phyloP scores from a whole-genome alignment of 208 protist genomes.

The Angomonas deanei region DNA sequence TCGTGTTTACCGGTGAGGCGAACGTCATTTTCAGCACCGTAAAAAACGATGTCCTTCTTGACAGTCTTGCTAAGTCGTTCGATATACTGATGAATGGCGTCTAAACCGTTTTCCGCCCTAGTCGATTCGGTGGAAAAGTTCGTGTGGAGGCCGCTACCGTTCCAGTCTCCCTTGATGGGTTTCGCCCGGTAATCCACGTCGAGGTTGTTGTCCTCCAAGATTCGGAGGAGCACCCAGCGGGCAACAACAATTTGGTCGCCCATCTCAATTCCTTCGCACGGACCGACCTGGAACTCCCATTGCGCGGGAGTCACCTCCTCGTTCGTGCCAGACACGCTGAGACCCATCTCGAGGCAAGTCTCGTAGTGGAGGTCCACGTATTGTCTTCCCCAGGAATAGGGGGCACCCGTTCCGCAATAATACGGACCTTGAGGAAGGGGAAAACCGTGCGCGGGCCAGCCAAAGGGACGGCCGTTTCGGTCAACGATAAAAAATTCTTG shows the following conservation, averaged over 20 bases:
- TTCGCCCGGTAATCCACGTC: conserved; percentile 89
- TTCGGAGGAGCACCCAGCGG: conserved; percentile 88
- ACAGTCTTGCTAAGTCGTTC: conserved; percentile 65
- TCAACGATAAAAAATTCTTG: conserved; percentile 76
- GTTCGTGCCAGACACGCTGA: conserved; percentile 92
- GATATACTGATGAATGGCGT: conserved; percentile 73
- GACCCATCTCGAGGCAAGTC: conserved; percentile 74
- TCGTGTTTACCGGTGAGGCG: conserved; percentile 86
- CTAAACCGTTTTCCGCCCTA: conserved; percentile 63
- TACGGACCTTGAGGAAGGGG: conserved; percentile 95
- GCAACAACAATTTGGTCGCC: conserved; percentile 94
- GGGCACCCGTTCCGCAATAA: conserved; percentile 91
- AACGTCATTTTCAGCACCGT: conserved; percentile 82
- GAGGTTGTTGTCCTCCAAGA: conserved; percentile 64
- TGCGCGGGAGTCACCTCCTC: conserved; percentile 96
- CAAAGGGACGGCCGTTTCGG: conserved; percentile 51
- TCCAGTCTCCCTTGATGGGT: conserved; percentile 96
- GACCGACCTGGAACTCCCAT: conserved; percentile 97
- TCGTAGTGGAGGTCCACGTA: conserved; percentile 81
- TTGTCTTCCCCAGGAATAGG: conserved; percentile 79
- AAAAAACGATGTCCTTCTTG: conserved; percentile 80
- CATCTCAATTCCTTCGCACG: conserved; percentile 83
- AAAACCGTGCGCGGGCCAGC: conserved; percentile 89
- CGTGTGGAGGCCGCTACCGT: conserved; percentile 96
- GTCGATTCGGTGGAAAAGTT: conserved; percentile 96